Percentiles rank a stretch among this genome's conserved stretches.
These are phyloP conservation scores for Apiospora saccharicola DNA, from an alignment of 2,329 filamentous ascomycete genomes.

Conservation along the genomic window DNA sequence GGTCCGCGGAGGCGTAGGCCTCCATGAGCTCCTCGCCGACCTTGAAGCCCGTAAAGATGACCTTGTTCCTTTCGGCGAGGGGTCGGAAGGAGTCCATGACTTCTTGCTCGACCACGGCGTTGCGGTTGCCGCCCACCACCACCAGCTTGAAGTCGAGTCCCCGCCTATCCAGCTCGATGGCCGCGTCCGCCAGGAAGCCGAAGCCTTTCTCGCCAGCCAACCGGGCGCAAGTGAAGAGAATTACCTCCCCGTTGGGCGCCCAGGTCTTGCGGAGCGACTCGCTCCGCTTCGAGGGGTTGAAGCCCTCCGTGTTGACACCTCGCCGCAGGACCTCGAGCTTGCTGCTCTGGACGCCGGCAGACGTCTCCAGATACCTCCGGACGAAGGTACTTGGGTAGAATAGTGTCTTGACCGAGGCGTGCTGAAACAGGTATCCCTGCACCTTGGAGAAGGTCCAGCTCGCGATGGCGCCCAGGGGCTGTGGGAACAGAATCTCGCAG, in stretches of 20 bases:
- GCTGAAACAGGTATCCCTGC: constrained; percentile 71
- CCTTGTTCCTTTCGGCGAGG: constrained; percentile 56
- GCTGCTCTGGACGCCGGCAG: constrained; percentile 58
- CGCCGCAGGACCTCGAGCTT: constrained; percentile 69
- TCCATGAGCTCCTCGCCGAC: constrained; percentile 66
- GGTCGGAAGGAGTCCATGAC: constrained; percentile 66
- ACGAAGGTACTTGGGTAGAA: constrained; percentile 75
- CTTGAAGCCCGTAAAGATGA: constrained; percentile 72
- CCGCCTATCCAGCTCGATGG: constrained; percentile 59
- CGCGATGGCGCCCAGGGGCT: constrained; percentile 66
- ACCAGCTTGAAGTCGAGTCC: constrained; percentile 69
- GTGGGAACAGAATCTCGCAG: constrained; percentile 72
- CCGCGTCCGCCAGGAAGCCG: constrained; percentile 67
- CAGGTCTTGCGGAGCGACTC: constrained; percentile 59
- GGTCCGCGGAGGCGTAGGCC: constrained; percentile 71
- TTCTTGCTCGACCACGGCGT: constrained; percentile 66
- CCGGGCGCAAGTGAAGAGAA: constrained; percentile 71
- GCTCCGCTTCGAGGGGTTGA: constrained; percentile 62
- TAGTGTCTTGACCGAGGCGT: constrained; percentile 67
- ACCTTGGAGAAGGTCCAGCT: constrained; percentile 68
- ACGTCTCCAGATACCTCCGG: constrained; percentile 62
- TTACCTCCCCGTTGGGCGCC: constrained; percentile 68
- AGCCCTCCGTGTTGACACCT: constrained; percentile 70
- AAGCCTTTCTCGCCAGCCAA: constrained; percentile 77
- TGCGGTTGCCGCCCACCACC: constrained; percentile 73